Percentiles rank a stretch among this genome's conserved stretches.
Evolutionary conservation across 306 rosid genomes (phyloP).

Genomic region (Lathyrus sativus): DNA sequence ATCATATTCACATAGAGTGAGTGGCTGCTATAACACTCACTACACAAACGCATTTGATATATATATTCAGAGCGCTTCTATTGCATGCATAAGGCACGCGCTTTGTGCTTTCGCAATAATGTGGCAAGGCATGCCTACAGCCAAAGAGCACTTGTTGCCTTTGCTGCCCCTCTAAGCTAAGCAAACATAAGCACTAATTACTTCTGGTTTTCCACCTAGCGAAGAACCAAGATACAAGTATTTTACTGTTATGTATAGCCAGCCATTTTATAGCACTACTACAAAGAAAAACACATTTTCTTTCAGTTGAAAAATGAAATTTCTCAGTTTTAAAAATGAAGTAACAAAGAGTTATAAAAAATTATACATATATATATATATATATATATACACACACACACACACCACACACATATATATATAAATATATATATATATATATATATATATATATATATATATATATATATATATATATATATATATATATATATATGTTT

Average conservation of each 20-base stretch:
- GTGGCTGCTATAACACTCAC: constrained; percentile 27
- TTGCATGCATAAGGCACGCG: constrained; percentile 67
- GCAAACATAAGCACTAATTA: constrained; percentile 45
- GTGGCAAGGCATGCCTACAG: constrained; percentile 8
- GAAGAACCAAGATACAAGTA: constrained; percentile 36
- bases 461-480: too few relatives aligned
- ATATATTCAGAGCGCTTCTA: constrained; percentile 28
- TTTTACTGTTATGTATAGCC: background rate
- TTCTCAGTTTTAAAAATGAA: too few relatives aligned
- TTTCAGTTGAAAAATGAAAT: too few relatives aligned
- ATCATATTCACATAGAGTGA: constrained; percentile 20
- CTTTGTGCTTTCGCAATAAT: constrained; percentile 47
- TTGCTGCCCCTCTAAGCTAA: constrained; percentile 68
- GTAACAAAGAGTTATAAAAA: too few relatives aligned
- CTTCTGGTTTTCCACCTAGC: constrained; percentile 32
- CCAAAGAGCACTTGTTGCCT: constrained; percentile 49
- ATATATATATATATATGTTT: too few relatives aligned
- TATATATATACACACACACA: too few relatives aligned
- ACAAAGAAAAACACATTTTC: too few relatives aligned
- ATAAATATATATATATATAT: too few relatives aligned
- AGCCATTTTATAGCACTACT: too few relatives aligned
- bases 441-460: too few relatives aligned
- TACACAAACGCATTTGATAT: constrained; percentile 35
- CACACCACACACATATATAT: too few relatives aligned
- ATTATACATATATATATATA: too few relatives aligned